phyloP scores from a whole-genome alignment of 108 stramenopile species.

The Conticribra weissflogii region DNA sequence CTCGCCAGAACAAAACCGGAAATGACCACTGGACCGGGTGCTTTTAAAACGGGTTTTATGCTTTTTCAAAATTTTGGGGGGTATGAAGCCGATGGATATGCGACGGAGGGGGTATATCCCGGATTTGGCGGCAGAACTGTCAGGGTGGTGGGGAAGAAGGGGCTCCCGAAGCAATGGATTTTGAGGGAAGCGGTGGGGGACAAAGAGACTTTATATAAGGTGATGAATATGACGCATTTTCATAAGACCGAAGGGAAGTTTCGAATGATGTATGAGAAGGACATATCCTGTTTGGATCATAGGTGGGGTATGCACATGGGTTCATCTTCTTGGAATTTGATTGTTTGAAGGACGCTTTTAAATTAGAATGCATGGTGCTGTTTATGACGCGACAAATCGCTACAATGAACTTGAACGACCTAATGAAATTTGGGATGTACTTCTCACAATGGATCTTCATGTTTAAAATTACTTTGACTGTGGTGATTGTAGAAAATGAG shows the following conservation, averaged over 20 bases:
- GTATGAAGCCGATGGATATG: slow-evolving; percentile 9
- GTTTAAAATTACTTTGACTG: too few species aligned
- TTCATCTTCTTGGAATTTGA: background rate
- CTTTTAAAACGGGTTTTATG: slow-evolving; percentile 26
- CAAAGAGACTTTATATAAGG: slow-evolving; percentile 7
- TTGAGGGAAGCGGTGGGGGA: slow-evolving; percentile 2
- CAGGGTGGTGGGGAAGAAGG: slow-evolving; percentile 31
- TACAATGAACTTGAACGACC: too few species aligned
- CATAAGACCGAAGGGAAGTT: slow-evolving; percentile 8
- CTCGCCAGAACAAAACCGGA: slow-evolving; percentile 25
- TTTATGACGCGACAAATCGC: too few species aligned
- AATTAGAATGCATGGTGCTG: too few species aligned
- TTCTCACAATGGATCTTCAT: too few species aligned
- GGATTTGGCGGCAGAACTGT: slow-evolving; percentile 19
- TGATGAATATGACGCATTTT: slow-evolving; percentile 38
- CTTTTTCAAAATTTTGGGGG: slow-evolving; percentile 10
- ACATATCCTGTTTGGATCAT: slow-evolving; percentile 21
- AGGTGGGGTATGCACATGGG: slow-evolving; percentile 16
- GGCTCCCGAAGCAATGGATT: slow-evolving; percentile 24
- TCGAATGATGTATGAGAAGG: slow-evolving; percentile 1
- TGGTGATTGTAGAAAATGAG: too few species aligned
- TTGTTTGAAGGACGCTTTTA: slow-evolving; percentile 16
- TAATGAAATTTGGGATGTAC: too few species aligned
- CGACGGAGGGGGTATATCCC: slow-evolving; percentile 17
- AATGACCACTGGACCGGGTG: slow-evolving; percentile 32